These are phyloP conservation scores for Entomortierella beljakovae DNA, from an alignment of 192 early-diverging fungal genomes.

Conservation along the genomic window DNA sequence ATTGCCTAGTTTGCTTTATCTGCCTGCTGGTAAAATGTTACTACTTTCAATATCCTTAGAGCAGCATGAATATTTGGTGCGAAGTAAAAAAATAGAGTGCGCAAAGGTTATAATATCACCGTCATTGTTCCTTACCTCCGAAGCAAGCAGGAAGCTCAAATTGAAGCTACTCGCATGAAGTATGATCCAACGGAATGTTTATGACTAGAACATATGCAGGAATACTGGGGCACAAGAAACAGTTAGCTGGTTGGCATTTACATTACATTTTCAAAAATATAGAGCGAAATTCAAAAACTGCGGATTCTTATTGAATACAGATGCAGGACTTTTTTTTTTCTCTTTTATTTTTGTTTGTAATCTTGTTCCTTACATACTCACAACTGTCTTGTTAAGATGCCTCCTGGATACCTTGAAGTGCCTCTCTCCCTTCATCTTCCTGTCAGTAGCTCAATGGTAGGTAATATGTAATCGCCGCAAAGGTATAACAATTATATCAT, in stretches of 20 bases:
- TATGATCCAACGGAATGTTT: conserved; percentile 51
- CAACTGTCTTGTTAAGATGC: too few species aligned
- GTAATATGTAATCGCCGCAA: not conserved
- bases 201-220: not conserved
- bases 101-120: too few species aligned
- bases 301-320: not conserved
- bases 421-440: not conserved
- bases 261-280: too few species aligned
- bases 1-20: too few species aligned
- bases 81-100: too few species aligned
- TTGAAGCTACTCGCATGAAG: conserved; percentile 46
- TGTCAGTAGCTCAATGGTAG: not conserved
- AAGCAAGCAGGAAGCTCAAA: conserved; percentile 3
- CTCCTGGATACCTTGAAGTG: too few species aligned
- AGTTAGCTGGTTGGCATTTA: too few species aligned
- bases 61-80: too few species aligned
- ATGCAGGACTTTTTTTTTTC: not conserved
- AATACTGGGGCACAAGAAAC: not conserved
- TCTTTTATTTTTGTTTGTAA: too few species aligned
- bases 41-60: too few species aligned
- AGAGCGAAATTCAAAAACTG: conserved; percentile 3
- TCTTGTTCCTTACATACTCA: too few species aligned
- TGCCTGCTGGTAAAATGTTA: too few species aligned
- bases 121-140: conserved; percentile 46
- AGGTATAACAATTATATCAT: not conserved